Evolutionary conservation across 2,329 filamentous ascomycete species (phyloP).

Genomic region (Elsinoe ampelina): DNA sequence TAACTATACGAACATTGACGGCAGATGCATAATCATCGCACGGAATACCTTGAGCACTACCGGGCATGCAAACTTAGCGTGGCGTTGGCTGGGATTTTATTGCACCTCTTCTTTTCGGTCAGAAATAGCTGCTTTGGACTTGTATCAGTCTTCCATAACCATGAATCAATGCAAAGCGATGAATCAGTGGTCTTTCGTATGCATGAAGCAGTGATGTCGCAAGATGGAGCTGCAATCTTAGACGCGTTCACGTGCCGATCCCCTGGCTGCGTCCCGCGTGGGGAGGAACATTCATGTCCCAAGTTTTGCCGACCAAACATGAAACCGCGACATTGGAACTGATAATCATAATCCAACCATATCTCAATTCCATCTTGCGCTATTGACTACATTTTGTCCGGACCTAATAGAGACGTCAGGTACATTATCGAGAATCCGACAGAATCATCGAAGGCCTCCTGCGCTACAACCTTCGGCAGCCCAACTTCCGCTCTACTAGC

Average conservation of each 20-base stretch:
- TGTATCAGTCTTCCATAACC: background rate
- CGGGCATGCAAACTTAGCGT: slow-evolving; percentile 1
- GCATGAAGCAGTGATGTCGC: background rate
- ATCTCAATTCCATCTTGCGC: background rate
- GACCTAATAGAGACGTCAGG: too few relatives aligned
- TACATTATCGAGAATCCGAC: too few relatives aligned
- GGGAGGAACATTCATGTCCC: background rate
- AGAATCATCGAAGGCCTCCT: too few relatives aligned
- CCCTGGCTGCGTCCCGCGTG: background rate
- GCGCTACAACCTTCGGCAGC: too few relatives aligned
- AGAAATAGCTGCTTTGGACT: background rate
- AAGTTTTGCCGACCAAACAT: slow-evolving; percentile 14
- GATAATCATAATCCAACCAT: background rate
- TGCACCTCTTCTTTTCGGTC: background rate
- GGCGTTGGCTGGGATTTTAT: slow-evolving; percentile 5
- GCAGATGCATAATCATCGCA: background rate
- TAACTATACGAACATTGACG: background rate
- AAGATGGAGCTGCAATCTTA: background rate
- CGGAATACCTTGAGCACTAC: background rate
- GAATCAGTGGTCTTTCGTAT: background rate
- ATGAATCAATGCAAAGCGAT: background rate
- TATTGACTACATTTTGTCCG: background rate
- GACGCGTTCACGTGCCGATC: slow-evolving; percentile 12
- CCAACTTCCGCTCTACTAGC: background rate
- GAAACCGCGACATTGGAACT: slow-evolving; percentile 9